A percentile compares a stretch with the other conserved stretches of the same genome.
Conservation (phyloP, 768 basidiomycete genomes). For the Boletus patriciae region DNA sequence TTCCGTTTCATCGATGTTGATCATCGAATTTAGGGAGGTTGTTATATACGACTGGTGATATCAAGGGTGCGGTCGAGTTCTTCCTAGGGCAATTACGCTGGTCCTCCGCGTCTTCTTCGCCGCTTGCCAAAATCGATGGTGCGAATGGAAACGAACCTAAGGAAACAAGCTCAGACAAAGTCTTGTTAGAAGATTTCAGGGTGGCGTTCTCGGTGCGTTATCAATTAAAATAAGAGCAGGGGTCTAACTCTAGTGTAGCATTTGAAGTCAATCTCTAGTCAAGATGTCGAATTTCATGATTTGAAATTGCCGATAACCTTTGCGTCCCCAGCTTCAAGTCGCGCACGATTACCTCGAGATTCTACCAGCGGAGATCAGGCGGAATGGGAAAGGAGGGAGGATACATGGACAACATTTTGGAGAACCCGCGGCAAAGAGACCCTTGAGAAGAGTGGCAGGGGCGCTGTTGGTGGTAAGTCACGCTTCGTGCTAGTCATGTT, state of each 20-base stretch:
- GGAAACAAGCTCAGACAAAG: slow-evolving; percentile 53
- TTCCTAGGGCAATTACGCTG: slow-evolving; percentile 74
- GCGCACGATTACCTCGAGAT: slow-evolving; percentile 57
- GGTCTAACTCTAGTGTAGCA: slow-evolving; percentile 51
- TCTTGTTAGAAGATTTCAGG: slow-evolving; percentile 84
- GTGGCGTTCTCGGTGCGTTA: slow-evolving; percentile 76
- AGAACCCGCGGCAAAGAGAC: slow-evolving; percentile 51
- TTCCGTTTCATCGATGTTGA: slow-evolving; percentile 8
- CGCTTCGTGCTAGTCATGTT: background rate
- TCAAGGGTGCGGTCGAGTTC: slow-evolving; percentile 68
- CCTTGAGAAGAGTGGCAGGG: slow-evolving; percentile 56
- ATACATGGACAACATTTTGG: slow-evolving; percentile 64
- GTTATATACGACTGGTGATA: slow-evolving; percentile 87
- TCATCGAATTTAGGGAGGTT: slow-evolving; percentile 61
- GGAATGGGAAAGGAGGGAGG: slow-evolving; percentile 66
- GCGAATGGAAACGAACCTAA: slow-evolving; percentile 27
- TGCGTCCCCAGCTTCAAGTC: slow-evolving; percentile 57
- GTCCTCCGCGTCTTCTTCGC: slow-evolving; percentile 28
- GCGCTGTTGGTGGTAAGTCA: slow-evolving; percentile 59
- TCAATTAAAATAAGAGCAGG: background rate
- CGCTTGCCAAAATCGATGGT: slow-evolving; percentile 16
- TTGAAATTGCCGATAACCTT: slow-evolving; percentile 68
- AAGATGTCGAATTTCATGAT: slow-evolving; percentile 41
- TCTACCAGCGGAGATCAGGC: slow-evolving; percentile 41
- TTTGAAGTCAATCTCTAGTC: slow-evolving; percentile 57